These are phyloP conservation scores for Acer campestre DNA, from an alignment of 345 rosid species.

Conservation along the genomic window DNA sequence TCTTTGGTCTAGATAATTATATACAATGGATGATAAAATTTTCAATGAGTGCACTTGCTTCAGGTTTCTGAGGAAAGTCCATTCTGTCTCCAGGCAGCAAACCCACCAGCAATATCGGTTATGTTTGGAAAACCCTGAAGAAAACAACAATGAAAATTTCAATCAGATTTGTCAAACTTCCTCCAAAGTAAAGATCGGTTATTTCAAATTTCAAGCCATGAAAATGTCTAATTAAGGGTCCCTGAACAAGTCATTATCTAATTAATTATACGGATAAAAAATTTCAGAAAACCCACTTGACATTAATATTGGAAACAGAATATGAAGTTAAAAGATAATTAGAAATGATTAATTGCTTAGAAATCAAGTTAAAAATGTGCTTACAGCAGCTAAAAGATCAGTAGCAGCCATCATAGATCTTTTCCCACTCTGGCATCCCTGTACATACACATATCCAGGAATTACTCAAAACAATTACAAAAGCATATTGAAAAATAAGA, in stretches of 20 bases:
- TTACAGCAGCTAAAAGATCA: slow-evolving; percentile 76
- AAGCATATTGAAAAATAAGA: background rate
- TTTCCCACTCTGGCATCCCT: slow-evolving; percentile 86
- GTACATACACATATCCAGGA: slow-evolving; percentile 3
- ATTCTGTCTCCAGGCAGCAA: slow-evolving; percentile 66
- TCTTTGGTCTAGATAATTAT: background rate
- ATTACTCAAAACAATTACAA: background rate
- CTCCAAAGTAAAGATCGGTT: background rate
- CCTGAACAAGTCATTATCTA: too few relatives aligned
- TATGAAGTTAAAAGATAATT: too few relatives aligned
- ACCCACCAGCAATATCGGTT: slow-evolving; percentile 81
- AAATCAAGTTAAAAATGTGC: slow-evolving; percentile 15
- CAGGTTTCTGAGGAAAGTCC: slow-evolving; percentile 68
- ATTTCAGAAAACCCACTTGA: too few relatives aligned
- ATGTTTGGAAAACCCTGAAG: slow-evolving; percentile 69
- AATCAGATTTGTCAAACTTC: slow-evolving; percentile 2
- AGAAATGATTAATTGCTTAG: background rate
- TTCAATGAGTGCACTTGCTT: background rate
- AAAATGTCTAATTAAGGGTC: background rate
- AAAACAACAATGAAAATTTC: background rate
- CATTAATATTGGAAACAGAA: too few relatives aligned
- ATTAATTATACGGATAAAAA: too few relatives aligned
- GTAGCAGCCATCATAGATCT: slow-evolving; percentile 79
- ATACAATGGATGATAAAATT: background rate
- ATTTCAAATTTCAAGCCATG: too few relatives aligned